Conservation (phyloP, 805 yeast genomes). For the Schwanniomyces yamadae region DNA sequence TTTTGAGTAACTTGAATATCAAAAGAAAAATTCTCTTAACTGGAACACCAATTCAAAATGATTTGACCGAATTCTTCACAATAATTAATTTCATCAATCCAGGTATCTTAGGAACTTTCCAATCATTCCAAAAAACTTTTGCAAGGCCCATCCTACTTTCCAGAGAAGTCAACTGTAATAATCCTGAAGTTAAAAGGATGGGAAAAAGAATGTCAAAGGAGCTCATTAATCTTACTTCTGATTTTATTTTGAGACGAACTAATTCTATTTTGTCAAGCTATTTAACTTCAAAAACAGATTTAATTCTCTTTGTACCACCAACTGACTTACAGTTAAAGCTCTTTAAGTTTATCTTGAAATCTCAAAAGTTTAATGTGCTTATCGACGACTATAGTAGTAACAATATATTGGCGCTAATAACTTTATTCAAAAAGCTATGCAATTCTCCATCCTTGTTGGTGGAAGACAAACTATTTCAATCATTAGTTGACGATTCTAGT, state of each 20-base stretch:
- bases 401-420: constrained; percentile 66
- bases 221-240: constrained; percentile 59
- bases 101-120: constrained; percentile 66
- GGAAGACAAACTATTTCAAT: constrained; percentile 46
- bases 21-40: constrained; percentile 64
- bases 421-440: constrained; percentile 74
- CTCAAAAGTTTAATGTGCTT: constrained; percentile 32
- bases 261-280: constrained; percentile 53
- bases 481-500: constrained; percentile 7
- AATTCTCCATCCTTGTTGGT: constrained; percentile 70
- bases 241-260: constrained; percentile 73
- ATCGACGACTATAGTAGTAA: constrained; percentile 24
- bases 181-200: constrained; percentile 43
- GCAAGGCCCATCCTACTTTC: constrained; percentile 72
- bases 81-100: constrained; percentile 85
- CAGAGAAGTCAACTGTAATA: constrained; percentile 59
- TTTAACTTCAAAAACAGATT: constrained; percentile 73
- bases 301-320: constrained; percentile 76
- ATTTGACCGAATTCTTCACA: constrained; percentile 76
- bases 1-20: constrained; percentile 54
- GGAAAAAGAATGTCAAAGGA: constrained; percentile 68
- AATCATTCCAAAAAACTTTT: constrained; percentile 56
- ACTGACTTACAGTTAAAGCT: constrained; percentile 56
- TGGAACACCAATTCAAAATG: constrained; percentile 95
- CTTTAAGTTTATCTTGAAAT: constrained; percentile 49